phyloP scores from a whole-genome alignment of 164 flowering plant species.

The Santalum album region DNA sequence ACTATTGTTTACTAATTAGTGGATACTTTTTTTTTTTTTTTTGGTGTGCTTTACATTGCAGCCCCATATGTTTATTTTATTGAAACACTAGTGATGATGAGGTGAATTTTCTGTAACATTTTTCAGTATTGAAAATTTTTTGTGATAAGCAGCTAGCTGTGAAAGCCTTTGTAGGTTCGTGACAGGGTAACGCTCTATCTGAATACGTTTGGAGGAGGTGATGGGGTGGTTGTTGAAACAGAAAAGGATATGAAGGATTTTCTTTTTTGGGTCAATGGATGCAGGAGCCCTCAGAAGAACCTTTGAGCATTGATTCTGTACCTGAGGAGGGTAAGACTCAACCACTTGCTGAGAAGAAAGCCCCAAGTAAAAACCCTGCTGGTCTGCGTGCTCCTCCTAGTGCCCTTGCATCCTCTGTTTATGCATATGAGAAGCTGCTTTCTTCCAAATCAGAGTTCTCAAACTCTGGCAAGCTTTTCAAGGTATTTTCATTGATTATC shows the following conservation, averaged over 20 bases:
- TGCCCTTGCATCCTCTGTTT: slow-evolving; percentile 54
- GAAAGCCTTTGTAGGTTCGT: slow-evolving; percentile 56
- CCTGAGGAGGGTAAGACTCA: slow-evolving; percentile 83
- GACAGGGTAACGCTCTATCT: slow-evolving; percentile 97
- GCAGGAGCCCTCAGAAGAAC: slow-evolving; percentile 83
- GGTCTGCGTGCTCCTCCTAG: slow-evolving; percentile 72
- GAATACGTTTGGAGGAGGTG: slow-evolving; percentile 71
- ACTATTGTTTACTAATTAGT: slow-evolving; percentile 9
- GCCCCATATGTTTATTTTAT: slow-evolving; percentile 87
- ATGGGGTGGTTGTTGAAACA: slow-evolving; percentile 66
- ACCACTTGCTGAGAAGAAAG: slow-evolving; percentile 89
- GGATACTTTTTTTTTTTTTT: slow-evolving; percentile 6
- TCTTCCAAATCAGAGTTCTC: slow-evolving; percentile 82
- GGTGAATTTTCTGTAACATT: slow-evolving; percentile 38
- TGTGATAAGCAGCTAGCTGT: neutral
- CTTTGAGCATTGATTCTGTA: slow-evolving; percentile 73
- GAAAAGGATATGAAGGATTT: slow-evolving; percentile 64
- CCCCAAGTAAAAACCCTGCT: slow-evolving; percentile 81
- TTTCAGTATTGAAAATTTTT: neutral
- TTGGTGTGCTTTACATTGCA: slow-evolving; percentile 36
- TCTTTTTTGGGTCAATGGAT: slow-evolving; percentile 59
- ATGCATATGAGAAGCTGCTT: slow-evolving; percentile 79
- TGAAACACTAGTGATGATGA: slow-evolving; percentile 96
- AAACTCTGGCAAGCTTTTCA: slow-evolving; percentile 82
- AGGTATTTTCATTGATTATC: slow-evolving; percentile 36